Evolutionary conservation across 108 stramenopile genomes (phyloP).

Genomic region (Chaetoceros muelleri): DNA sequence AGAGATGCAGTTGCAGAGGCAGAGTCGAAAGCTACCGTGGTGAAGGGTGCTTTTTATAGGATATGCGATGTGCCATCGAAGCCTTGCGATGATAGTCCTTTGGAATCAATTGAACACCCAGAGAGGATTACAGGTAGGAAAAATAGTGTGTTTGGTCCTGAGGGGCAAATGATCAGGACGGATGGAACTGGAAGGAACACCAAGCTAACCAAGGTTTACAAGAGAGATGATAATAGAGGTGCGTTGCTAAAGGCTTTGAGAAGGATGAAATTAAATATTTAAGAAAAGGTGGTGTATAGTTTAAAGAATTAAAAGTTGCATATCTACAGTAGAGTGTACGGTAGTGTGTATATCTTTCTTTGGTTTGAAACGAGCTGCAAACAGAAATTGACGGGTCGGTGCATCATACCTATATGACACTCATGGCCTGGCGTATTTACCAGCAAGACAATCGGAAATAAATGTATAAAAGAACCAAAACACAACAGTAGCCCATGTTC

Average conservation of each 20-base stretch:
- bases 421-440: neutral
- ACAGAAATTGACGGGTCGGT: too few relatives aligned
- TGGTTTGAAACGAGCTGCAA: too few relatives aligned
- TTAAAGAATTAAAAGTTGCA: too few relatives aligned
- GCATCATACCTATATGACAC: too few relatives aligned
- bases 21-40: conserved; percentile 16
- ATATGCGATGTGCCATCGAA: conserved; percentile 35
- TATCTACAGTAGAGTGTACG: too few relatives aligned
- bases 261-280: conserved; percentile 49
- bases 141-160: conserved; percentile 49
- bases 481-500: neutral
- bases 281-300: too few relatives aligned
- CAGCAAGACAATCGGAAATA: neutral
- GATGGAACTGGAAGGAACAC: conserved; percentile 52
- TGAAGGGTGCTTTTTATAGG: conserved; percentile 51
- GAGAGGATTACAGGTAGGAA: conserved; percentile 18
- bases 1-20: conserved; percentile 8
- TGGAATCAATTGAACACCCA: conserved; percentile 34
- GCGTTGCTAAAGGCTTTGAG: conserved; percentile 45
- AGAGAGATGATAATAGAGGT: conserved; percentile 70
- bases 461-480: neutral
- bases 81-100: conserved; percentile 41
- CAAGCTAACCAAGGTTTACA: conserved; percentile 74
- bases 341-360: too few relatives aligned
- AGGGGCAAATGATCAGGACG: conserved; percentile 47